These are phyloP conservation scores for Micractinium sp. DNA, from an alignment of 139 green algal genomes.

Conservation along the genomic window DNA sequence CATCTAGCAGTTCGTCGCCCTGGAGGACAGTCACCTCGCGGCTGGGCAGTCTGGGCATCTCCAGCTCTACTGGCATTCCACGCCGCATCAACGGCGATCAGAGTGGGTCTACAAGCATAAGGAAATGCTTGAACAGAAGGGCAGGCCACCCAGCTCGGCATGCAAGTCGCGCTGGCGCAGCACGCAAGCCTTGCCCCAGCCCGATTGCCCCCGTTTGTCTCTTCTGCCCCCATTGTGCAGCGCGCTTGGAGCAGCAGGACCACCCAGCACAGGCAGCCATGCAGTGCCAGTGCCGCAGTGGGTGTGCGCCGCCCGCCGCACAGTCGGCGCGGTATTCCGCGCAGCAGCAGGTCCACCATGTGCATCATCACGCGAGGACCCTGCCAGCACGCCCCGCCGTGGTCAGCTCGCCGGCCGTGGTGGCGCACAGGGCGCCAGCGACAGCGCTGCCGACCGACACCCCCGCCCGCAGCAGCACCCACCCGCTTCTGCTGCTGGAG, in stretches of 20 bases:
- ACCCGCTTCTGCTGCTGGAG: constrained; percentile 3
- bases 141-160: background rate
- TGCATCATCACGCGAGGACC: background rate
- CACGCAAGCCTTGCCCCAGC: background rate
- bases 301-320: background rate
- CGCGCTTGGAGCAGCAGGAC: background rate
- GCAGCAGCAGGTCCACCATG: background rate
- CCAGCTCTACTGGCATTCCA: background rate
- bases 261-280: background rate
- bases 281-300: background rate
- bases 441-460: background rate
- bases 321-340: background rate
- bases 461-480: background rate
- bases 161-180: background rate
- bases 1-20: background rate
- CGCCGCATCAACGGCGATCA: no score
- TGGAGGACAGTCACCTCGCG: background rate
- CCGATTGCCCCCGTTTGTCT: background rate
- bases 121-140: no score
- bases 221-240: no score
- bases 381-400: background rate
- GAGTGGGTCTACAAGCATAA: no score
- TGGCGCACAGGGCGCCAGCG: background rate
- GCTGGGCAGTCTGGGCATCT: background rate
- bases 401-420: background rate